Base-by-base conservation (phyloP, 139 green algal species). In the Haematococcus sp. region DNA sequence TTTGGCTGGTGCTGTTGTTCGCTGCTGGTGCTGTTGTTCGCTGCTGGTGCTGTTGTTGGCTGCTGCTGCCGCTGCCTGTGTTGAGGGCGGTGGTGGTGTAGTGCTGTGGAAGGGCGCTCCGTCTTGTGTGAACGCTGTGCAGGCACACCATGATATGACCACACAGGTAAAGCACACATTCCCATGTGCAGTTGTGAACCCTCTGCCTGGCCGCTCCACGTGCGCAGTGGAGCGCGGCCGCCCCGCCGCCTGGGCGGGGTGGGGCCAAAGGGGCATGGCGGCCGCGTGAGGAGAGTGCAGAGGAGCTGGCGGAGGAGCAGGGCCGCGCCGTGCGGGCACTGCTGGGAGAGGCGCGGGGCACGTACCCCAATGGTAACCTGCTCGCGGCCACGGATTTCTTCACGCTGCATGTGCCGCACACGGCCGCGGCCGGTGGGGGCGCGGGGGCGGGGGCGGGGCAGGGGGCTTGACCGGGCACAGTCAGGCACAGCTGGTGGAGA, bases 351-450 rank as follows among this genome's bases (percentile, higher is more conserved):
- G 66, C 66, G 3, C 66, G 34, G 9, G 3, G 23, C 7, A 30
- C 28, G 44, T 52, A 63, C 22, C 7, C 17, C 7, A 4, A 4
- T 9, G 66, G 66, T 23, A 5, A 2, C 3, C 7, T 72, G 1
- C 27, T 63, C 11, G 66, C 66, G 43, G 66, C 66, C 2, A 32
- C 3, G 1, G 66, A 72, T 22, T 72, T 72, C 27, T 63, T 63
- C 27, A 72, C 66, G 1, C 23, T 72, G 25, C 44, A 72, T 63
- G 66, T 72, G 61, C 61, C 61, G 17, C 61, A 52, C 9, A n/a
- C 15, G 31, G n/a, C 4, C 25, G 58, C 52, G 22, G 52, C 4
- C 9, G 52, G 40, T 11, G 40, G 40, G 7, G 40, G 40, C 11
- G 40, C 40, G 11, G 7, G 11, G 40, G 40, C 40, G n/a, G n/a